Percentiles rank a stretch among this genome's conserved stretches.
Evolutionary conservation across 257 asterid genomes (phyloP).

Genomic region (Solanum microdontum): DNA sequence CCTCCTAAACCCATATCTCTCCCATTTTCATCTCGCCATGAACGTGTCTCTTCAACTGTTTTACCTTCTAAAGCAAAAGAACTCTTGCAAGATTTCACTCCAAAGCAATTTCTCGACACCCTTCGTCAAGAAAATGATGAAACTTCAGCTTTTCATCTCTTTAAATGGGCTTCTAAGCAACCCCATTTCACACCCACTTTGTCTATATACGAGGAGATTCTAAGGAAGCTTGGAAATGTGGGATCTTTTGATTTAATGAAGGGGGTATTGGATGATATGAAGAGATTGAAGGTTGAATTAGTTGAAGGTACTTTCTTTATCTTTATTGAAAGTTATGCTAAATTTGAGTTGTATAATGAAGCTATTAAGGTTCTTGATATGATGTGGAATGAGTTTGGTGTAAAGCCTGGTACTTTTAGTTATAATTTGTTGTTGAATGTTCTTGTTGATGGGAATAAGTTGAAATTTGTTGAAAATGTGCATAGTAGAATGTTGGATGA

Average conservation of each 20-base stretch:
- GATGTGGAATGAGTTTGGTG: constrained; percentile 55
- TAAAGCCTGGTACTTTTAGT: constrained; percentile 47
- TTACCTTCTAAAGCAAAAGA: constrained; percentile 2
- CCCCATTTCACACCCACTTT: constrained; percentile 52
- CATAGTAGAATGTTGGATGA: constrained; percentile 56
- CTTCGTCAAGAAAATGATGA: constrained; percentile 57
- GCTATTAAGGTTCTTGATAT: constrained; percentile 53
- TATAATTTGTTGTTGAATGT: constrained; percentile 66
- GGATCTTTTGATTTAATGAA: constrained; percentile 57
- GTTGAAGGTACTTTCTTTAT: constrained; percentile 53
- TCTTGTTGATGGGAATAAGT: constrained; percentile 74
- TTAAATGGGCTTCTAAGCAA: constrained; percentile 66
- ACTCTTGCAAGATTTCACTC: constrained; percentile 49
- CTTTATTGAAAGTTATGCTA: constrained; percentile 58
- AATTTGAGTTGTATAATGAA: constrained; percentile 50
- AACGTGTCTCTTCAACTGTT: constrained; percentile 23
- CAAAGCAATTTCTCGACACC: constrained; percentile 52
- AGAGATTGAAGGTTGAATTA: constrained; percentile 27
- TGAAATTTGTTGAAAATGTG: constrained; percentile 61
- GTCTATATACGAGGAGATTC: constrained; percentile 56
- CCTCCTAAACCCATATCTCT: constrained; percentile 11
- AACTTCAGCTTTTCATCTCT: constrained; percentile 45
- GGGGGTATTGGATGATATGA: constrained; percentile 49
- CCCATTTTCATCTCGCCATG: constrained; percentile 1
- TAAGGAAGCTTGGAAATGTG: constrained; percentile 48